Base-by-base conservation (phyloP, 768 basidiomycete genomes). In the Leccinum broughii region DNA sequence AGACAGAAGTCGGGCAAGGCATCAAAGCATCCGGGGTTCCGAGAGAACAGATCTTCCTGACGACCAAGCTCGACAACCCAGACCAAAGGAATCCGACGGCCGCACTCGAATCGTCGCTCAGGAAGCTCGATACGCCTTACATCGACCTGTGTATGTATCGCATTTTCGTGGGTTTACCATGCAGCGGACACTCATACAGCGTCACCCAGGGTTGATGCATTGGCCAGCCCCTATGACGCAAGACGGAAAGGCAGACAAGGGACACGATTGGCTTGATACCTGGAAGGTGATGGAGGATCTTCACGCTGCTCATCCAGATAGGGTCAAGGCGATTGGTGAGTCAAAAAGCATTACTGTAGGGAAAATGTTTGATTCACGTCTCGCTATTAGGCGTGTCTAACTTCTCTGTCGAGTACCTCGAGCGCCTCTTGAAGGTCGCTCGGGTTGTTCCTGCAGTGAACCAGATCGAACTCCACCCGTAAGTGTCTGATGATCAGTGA, bases 401-500 rank as follows among this genome's bases (percentile, higher is more conserved):
- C 80, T 85, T 88, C 70, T 87, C 84, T 8, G 78, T 87, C 51
- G 73, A 83, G 44, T 89, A 79, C 74, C 73, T 93, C 44, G 79
- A 87, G 60, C 77, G 83, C 46, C 78, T 93, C 22, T 76, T 90
- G 46, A 80, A 79, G 62, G 77, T 80, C 41, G 79, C 83, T 56
- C 71, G 71, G 22, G 77, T 88, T 46, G 75, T 87, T 37, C 91
- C 90, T 15, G 90, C 89, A 1, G 86, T 86, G 30, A 92, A 92
- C 77, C 92, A 94, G 76, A 81, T 93, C 58, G 89, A 89, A 72
- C 77, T 85, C 37, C 89, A 90, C 70, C 86, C 89, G 78, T 88
- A 71, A 58, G 82, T 77, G 50, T 56, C 22, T 28, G n/a, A 26
- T 26, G 5, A n/a, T 4, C 17, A 9, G 28, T 30, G 6, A 54